A percentile compares a stretch with the other conserved stretches of the same genome.
Evolutionary conservation across 1,139 yeast species (phyloP).

Genomic region (Geotrichum citri-aurantii): DNA sequence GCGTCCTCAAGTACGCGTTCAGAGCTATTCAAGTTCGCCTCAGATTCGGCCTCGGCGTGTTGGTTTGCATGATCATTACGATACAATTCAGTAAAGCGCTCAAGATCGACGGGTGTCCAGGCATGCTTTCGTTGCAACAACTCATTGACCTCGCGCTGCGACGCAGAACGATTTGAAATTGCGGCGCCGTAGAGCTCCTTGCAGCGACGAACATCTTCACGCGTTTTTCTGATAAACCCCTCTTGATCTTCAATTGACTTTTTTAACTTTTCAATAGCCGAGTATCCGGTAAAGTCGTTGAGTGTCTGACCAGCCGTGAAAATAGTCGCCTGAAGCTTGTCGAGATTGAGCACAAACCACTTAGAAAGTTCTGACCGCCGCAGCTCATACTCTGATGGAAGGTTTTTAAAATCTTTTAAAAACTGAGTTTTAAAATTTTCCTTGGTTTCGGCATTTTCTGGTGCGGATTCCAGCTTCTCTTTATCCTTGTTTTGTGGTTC

Average conservation of each 20-base stretch:
- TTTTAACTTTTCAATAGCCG: conserved; percentile 70
- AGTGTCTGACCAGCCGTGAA: conserved; percentile 67
- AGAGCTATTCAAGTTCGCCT: conserved; percentile 45
- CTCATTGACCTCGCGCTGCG: conserved; percentile 86
- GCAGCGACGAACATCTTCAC: conserved; percentile 45
- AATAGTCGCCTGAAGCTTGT: conserved; percentile 58
- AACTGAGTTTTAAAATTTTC: neutral
- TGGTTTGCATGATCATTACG: conserved; percentile 77
- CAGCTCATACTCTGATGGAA: conserved; percentile 44
- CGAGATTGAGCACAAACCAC: conserved; percentile 50
- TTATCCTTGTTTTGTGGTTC: neutral
- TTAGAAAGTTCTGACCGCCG: conserved; percentile 48
- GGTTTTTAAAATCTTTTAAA: conserved; percentile 20
- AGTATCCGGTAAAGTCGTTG: conserved; percentile 90
- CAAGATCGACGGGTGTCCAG: conserved; percentile 77
- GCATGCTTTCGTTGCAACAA: conserved; percentile 75
- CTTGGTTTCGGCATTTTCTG: neutral
- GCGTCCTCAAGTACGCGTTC: conserved; percentile 67
- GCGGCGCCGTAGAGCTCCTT: conserved; percentile 58
- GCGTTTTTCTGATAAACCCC: conserved; percentile 43
- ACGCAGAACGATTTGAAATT: conserved; percentile 55
- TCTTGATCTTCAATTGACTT: conserved; percentile 50
- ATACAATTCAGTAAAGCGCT: conserved; percentile 74
- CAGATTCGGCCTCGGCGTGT: conserved; percentile 51
- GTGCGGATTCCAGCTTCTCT: neutral